phyloP scores from a whole-genome alignment of 345 rosid genomes.

The Mercurialis annua region DNA sequence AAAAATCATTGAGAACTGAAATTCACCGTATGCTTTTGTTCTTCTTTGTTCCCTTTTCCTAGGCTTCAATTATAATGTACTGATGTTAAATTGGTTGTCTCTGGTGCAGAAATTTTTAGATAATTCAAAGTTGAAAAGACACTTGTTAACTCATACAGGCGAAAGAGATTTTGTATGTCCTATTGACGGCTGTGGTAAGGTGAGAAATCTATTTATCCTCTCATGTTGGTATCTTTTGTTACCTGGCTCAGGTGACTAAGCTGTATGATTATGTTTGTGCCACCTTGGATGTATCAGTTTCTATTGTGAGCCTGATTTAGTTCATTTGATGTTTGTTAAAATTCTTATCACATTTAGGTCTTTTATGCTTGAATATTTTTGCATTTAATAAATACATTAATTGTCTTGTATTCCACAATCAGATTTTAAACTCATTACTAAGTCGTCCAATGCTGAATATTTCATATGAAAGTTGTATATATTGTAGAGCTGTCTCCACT shows the following conservation, averaged over 20 bases:
- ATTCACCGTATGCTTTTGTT: not conserved
- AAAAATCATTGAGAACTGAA: not conserved
- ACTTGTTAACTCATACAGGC: constrained; percentile 90
- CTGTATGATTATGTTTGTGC: not conserved
- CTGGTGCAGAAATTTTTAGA: constrained; percentile 90
- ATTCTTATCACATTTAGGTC: not conserved
- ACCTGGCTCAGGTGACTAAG: not conserved
- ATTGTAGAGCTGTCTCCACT: not conserved
- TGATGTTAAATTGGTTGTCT: not conserved
- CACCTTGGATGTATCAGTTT: not conserved
- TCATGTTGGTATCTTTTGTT: not conserved
- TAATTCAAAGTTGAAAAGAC: constrained; percentile 96
- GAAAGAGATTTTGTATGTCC: constrained; percentile 83
- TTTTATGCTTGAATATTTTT: not conserved
- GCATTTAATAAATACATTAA: not conserved
- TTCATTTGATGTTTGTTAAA: not conserved
- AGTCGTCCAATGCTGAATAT: not conserved
- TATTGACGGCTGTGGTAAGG: constrained; percentile 99
- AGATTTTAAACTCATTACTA: not conserved
- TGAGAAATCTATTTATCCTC: constrained; percentile 35
- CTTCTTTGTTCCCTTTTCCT: not conserved
- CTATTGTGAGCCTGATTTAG: not conserved
- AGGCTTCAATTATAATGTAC: constrained; percentile 1
- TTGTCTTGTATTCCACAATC: not conserved
- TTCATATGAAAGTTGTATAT: not conserved